These are phyloP conservation scores for Eucalyptus albens DNA, from an alignment of 345 rosid genomes.

Conservation along the genomic window DNA sequence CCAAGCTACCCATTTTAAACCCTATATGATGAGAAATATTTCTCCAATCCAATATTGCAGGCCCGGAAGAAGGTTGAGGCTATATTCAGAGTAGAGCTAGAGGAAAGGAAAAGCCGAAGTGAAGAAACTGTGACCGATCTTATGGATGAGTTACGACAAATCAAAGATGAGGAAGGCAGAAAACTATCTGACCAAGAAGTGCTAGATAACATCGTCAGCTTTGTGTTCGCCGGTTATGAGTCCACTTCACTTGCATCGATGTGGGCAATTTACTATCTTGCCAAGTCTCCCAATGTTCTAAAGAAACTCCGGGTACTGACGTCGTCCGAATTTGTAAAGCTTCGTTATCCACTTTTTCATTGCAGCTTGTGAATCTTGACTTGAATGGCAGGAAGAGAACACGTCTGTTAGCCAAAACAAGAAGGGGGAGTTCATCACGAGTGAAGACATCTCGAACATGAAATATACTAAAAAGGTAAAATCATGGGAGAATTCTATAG, in stretches of 20 bases:
- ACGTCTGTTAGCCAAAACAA: conserved; percentile 1
- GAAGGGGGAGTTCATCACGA: conserved; percentile 14
- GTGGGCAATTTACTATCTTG: background rate
- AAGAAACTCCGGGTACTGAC: background rate
- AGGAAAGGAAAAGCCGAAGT: conserved; percentile 11
- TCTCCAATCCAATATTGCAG: background rate
- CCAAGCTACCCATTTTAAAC: background rate
- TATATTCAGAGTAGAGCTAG: conserved; percentile 12
- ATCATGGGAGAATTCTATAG: background rate
- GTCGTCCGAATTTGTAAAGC: background rate
- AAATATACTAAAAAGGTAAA: conserved; percentile 25
- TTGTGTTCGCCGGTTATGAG: conserved; percentile 23
- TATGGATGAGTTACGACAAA: conserved; percentile 30
- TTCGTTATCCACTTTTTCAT: background rate
- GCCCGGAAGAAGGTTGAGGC: conserved; percentile 15
- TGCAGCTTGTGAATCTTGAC: background rate
- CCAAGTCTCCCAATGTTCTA: background rate
- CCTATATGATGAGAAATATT: background rate
- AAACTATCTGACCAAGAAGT: conserved; percentile 27
- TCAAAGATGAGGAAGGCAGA: conserved; percentile 20
- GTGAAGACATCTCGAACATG: conserved; percentile 15
- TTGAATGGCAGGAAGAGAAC: conserved; percentile 24
- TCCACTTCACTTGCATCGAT: conserved; percentile 2
- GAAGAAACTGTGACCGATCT: conserved; percentile 8
- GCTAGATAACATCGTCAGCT: conserved; percentile 21